A percentile compares a stretch with the other conserved stretches of the same genome.
Evolutionary conservation across 345 rosid genomes (phyloP).

Genomic region (Hibiscus tridactylites): DNA sequence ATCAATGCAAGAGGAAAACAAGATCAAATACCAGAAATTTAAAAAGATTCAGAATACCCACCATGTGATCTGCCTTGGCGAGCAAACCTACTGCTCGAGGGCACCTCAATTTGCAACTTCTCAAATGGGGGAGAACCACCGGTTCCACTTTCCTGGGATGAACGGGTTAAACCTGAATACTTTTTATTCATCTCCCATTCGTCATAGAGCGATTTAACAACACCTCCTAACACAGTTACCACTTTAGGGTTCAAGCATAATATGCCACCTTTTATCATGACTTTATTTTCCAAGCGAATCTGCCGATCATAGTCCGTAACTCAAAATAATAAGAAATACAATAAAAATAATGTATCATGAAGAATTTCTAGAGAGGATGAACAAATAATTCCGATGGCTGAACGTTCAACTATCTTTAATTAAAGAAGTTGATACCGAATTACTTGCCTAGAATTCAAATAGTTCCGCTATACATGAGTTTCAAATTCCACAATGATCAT

Average conservation of each 20-base stretch:
- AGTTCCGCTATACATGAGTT: not conserved
- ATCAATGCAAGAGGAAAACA: not conserved
- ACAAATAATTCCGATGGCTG: no score
- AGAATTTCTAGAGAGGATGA: not conserved
- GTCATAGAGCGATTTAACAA: conserved; percentile 66
- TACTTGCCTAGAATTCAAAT: not conserved
- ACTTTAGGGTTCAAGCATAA: conserved; percentile 60
- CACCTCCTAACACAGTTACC: conserved; percentile 65
- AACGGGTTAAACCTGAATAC: conserved; percentile 50
- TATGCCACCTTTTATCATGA: conserved; percentile 48
- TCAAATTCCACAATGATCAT: not conserved
- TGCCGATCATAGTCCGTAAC: conserved; percentile 24
- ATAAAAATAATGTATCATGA: not conserved
- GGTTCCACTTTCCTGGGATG: conserved; percentile 36
- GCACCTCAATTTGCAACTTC: conserved; percentile 54
- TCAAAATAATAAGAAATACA: not conserved
- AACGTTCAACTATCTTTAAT: not conserved
- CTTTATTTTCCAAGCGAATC: conserved; percentile 78
- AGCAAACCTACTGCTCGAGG: conserved; percentile 23
- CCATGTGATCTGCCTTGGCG: conserved; percentile 18
- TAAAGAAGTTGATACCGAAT: not conserved
- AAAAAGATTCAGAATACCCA: conserved; percentile 17
- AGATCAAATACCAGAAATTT: not conserved
- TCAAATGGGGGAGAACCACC: conserved; percentile 86
- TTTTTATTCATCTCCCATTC: conserved; percentile 91